Evolutionary conservation across 306 rosid genomes (phyloP), one percentile per base, ranked within the genome.

Genomic region (Datisca glomerata): DNA sequence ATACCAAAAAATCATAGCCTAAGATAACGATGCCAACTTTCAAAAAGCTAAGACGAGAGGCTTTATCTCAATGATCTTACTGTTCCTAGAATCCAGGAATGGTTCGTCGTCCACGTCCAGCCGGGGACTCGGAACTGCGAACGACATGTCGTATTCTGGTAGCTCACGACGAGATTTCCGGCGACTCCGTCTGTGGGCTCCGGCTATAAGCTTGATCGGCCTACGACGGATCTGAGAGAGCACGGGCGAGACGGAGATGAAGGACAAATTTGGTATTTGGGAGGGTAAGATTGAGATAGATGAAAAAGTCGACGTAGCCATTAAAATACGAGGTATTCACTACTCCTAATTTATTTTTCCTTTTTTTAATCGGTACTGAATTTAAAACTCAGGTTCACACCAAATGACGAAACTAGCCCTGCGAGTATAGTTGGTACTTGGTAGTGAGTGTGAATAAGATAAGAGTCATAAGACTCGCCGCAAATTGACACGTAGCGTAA

Each of bases 251-350:
- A 18, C 36, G 52, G 61, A 53, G 21, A 14, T 1, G 20, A 52
- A 32, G 28, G 65, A 45, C 17, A 60, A 42, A 47, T 50, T 12
- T 3, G 64, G 47, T 4, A 6, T 47, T 47, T 5, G 21, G 19
- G 66, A 71, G 72, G 95, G 81, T 34, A 76, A 55, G 48, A 70
- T 42, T 21, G 76, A 56, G 56, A 76, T 56, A 64, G 56, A 54
- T 0, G 70, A 55, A 16, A 39, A 59, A 12, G 44, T 14, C 5
- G 34, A 25, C 21, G 50, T n/a, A 18, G 42, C 24, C 89, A 82
- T 71, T 45, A 12, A 16, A 20, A 19, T 13, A 24, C 13, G 17
- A 31, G 31, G n/a, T n/a, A n/a, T n/a, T n/a, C n/a, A n/a, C n/a
- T n/a, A n/a, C n/a, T n/a, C n/a, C n/a, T n/a, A n/a, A n/a, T n/a